These are phyloP conservation scores for Cladosporium sp. DNA, from an alignment of 2,329 filamentous ascomycete genomes.

Conservation along the genomic window DNA sequence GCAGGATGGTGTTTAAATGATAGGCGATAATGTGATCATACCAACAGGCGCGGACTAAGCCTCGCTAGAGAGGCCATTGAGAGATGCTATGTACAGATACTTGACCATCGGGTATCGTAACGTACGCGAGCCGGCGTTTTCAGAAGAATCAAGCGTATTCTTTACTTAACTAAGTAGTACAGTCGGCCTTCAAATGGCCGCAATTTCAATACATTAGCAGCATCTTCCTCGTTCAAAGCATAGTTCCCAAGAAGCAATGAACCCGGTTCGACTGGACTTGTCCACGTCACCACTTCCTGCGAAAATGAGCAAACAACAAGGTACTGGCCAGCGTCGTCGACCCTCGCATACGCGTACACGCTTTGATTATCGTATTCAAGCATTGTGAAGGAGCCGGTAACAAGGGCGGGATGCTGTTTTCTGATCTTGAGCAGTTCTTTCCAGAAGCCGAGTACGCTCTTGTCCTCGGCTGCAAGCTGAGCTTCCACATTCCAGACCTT, in stretches of 20 bases:
- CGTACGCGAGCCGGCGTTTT: too few species aligned
- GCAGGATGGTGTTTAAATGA: too few species aligned
- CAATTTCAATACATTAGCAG: background rate
- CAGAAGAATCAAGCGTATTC: too few species aligned
- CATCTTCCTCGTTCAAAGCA: background rate
- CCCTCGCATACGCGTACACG: background rate
- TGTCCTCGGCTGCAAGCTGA: constrained; percentile 34
- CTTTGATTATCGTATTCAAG: background rate
- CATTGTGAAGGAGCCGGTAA: background rate
- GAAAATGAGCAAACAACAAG: constrained; percentile 1
- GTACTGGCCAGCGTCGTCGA: background rate
- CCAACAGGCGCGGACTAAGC: too few species aligned
- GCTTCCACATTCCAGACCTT: constrained; percentile 56
- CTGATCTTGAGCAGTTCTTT: background rate
- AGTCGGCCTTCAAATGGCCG: background rate
- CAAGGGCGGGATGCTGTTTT: background rate
- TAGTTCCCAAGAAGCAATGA: background rate
- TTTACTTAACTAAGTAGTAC: background rate
- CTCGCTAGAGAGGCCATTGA: too few species aligned
- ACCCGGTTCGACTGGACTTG: background rate
- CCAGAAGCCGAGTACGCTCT: constrained; percentile 1
- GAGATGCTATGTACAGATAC: too few species aligned
- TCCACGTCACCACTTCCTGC: background rate
- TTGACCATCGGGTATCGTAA: too few species aligned
- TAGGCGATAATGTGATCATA: too few species aligned